These are phyloP conservation scores for Manihot esculenta DNA, from an alignment of 441 rosid genomes.

Conservation along the genomic window DNA sequence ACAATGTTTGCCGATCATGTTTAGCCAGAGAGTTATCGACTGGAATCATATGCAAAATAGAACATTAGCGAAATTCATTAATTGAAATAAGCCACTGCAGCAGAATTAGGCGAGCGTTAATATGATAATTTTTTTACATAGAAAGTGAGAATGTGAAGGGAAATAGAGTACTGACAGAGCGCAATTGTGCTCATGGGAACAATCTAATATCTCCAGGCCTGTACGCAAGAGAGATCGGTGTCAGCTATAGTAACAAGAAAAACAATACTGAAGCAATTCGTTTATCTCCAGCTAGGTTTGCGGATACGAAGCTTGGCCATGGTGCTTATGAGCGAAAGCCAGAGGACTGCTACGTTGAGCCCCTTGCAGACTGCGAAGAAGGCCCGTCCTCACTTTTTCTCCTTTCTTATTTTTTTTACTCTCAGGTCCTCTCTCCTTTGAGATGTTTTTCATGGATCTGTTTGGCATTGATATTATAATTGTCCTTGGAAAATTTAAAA, in stretches of 20 bases:
- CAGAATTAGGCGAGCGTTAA: no score
- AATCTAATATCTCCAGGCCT: conserved; percentile 88
- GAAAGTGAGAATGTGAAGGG: no score
- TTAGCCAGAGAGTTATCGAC: conserved; percentile 92
- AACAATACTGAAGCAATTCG: conserved; percentile 8
- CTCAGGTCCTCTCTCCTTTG: no score
- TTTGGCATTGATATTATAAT: no score
- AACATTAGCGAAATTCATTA: conserved; percentile 20
- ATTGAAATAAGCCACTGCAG: no score
- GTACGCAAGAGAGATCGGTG: conserved; percentile 59
- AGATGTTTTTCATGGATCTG: no score
- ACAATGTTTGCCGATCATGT: conserved; percentile 92
- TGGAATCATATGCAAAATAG: conserved; percentile 36
- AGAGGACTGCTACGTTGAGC: no score
- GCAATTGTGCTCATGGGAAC: conserved; percentile 97
- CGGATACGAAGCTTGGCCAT: no score
- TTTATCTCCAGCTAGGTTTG: conserved; percentile 6
- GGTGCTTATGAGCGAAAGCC: no score
- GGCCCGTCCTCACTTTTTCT: neutral
- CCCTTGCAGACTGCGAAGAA: neutral
- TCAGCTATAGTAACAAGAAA: conserved; percentile 25
- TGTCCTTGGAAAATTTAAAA: no score
- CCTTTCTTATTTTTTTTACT: no score
- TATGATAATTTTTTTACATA: neutral
- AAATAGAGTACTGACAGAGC: conserved; percentile 50